phyloP scores from a whole-genome alignment of 164 flowering plant genomes.

The Saururus chinensis region DNA sequence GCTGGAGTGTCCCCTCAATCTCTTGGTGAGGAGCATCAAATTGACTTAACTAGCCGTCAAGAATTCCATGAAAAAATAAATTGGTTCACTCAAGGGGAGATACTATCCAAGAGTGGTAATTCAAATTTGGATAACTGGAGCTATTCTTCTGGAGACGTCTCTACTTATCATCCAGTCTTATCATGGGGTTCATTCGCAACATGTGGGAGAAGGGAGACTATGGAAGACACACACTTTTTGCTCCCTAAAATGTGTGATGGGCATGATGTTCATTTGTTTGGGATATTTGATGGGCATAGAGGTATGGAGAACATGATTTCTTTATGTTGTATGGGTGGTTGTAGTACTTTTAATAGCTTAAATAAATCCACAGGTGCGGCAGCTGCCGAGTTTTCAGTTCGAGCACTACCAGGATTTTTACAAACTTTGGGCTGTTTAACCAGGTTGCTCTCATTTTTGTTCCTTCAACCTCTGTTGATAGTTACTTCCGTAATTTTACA shows the following conservation, averaged over 20 bases:
- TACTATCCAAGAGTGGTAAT: constrained; percentile 18
- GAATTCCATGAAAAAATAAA: constrained; percentile 35
- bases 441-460: constrained; percentile 29
- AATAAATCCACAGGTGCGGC: constrained; percentile 66
- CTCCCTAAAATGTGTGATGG: constrained; percentile 51
- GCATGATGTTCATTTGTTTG: constrained; percentile 58
- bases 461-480: no score
- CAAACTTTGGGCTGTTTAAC: constrained; percentile 31
- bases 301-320: constrained; percentile 27
- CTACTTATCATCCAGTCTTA: constrained; percentile 46
- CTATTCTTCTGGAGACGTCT: constrained; percentile 22
- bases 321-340: not conserved
- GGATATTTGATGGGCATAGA: constrained; percentile 97
- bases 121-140: constrained; percentile 21
- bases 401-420: constrained; percentile 65
- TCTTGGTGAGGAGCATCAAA: constrained; percentile 13
- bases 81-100: constrained; percentile 67
- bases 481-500: not conserved
- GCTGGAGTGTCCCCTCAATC: constrained; percentile 14
- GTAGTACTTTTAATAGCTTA: constrained; percentile 6
- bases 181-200: constrained; percentile 89
- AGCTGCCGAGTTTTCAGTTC: constrained; percentile 90
- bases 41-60: constrained; percentile 13
- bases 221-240: constrained; percentile 93
- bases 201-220: constrained; percentile 85